Evolutionary conservation across 768 basidiomycete genomes (phyloP), one percentile per base, ranked within the genome.

Genomic region (Suillus fuscotomentosus): DNA sequence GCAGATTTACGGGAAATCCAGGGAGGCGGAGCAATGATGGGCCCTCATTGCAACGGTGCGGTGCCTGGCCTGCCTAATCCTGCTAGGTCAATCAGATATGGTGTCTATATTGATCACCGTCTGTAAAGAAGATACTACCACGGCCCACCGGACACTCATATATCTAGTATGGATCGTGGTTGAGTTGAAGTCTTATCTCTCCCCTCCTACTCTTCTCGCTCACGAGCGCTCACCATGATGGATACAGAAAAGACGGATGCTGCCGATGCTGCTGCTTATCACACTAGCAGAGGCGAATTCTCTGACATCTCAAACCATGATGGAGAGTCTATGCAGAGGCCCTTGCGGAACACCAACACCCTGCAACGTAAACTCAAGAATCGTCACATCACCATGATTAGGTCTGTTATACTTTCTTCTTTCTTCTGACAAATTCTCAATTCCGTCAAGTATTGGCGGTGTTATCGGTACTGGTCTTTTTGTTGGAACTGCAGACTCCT

Each of bases 301-400:
- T 39, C 67, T 17, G 65, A 71, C 1, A 61, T 15, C 48, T 77
- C 71, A 31, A 6, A 68, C 2, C 65, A 66, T 10, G 75, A 47
- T 17, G 63, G 69, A 24, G 75, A 77, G 47, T 66, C 62, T 2
- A 57, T 64, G 6, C 9, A 61, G 6, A 20, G 0, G 1, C 20
- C 54, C 13, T 5, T 56, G 60, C 2, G 39, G 5, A 59, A 61
- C 0, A 65, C 31, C 48, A 59, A 61, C 0, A 64, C 31, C 50
- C 83, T 89, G 48, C 76, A 82, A 14, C 82, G 88, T 60, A 88
- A 90, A 74, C 77, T 90, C 68, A 89, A 90, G 73, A 91, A 90
- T 70, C 81, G 91, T 20, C 92, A 92, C 72, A 83, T 93, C 64
- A 88, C 91, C 60, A 91, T 92, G 90, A 92, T 92, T 67, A 91